These are phyloP conservation scores for Talaromyces wortmannii DNA, from an alignment of 495 filamentous ascomycete species.

Conservation along the genomic window DNA sequence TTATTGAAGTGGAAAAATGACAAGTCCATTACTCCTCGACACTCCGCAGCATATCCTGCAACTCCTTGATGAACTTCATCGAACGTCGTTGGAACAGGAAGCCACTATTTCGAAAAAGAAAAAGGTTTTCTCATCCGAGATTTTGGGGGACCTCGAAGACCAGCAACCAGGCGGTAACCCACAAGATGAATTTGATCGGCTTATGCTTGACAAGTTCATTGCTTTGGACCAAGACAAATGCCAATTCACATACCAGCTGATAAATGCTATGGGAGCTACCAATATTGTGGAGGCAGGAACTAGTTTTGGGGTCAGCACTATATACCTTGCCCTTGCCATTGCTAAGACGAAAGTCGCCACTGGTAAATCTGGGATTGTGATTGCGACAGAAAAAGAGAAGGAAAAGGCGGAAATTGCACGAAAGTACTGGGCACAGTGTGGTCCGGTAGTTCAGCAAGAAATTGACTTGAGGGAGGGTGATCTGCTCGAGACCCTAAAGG, in stretches of 20 bases:
- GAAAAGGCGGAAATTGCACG: constrained; percentile 38
- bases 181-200: too few species aligned
- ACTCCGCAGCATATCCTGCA: constrained; percentile 11
- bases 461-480: constrained; percentile 52
- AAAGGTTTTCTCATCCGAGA: constrained; percentile 12
- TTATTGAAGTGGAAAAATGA: neutral
- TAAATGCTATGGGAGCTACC: constrained; percentile 30
- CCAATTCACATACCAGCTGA: constrained; percentile 44
- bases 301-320: constrained; percentile 52
- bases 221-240: constrained; percentile 50
- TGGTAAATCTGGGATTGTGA: constrained; percentile 22
- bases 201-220: constrained; percentile 46
- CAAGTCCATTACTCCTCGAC: constrained; percentile 8
- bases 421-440: constrained; percentile 40
- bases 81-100: constrained; percentile 23
- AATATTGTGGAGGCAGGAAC: constrained; percentile 52
- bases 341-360: constrained; percentile 12
- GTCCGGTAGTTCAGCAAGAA: constrained; percentile 27
- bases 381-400: constrained; percentile 51
- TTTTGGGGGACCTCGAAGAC: constrained; percentile 11
- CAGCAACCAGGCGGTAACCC: constrained; percentile 4
- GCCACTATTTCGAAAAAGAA: constrained; percentile 13
- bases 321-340: constrained; percentile 52
- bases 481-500: constrained; percentile 42
- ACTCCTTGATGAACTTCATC: constrained; percentile 19